A percentile compares a stretch with the other conserved stretches of the same genome.
phyloP scores from a whole-genome alignment of 1,284 basidiomycete genomes.

The Ganoderma multipileum region DNA sequence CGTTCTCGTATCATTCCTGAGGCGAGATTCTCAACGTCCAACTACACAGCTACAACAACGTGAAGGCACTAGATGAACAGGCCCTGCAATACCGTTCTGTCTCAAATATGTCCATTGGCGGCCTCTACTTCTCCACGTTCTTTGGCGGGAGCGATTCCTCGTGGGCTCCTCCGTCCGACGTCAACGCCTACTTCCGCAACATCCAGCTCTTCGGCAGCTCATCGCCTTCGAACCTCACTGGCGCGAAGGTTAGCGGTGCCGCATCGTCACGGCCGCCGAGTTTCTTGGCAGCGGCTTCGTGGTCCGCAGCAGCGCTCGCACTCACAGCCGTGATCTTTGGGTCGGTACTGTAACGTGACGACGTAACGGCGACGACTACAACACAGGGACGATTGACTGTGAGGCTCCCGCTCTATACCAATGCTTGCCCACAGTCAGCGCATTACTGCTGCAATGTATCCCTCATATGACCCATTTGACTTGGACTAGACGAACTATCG shows the following conservation, averaged over 20 bases:
- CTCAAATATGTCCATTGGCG: slow-evolving; percentile 49
- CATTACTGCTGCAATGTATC: slow-evolving; percentile 1
- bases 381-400: not conserved
- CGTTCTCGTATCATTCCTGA: not conserved
- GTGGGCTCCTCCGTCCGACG: slow-evolving; percentile 68
- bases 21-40: not conserved
- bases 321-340: slow-evolving; percentile 15
- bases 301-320: slow-evolving; percentile 17
- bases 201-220: slow-evolving; percentile 47
- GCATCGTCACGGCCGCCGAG: not conserved
- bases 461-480: not conserved
- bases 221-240: slow-evolving; percentile 38
- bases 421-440: not conserved
- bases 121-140: slow-evolving; percentile 64
- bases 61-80: slow-evolving; percentile 36
- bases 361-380: not conserved
- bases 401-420: slow-evolving; percentile 5
- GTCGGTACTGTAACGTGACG: slow-evolving; percentile 11
- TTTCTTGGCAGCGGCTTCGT: slow-evolving; percentile 10
- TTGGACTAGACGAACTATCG: slow-evolving; percentile 2
- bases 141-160: slow-evolving; percentile 72
- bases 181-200: slow-evolving; percentile 76
- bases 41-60: slow-evolving; percentile 40
- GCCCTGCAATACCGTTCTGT: slow-evolving; percentile 36
- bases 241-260: slow-evolving; percentile 30